Percentiles rank a stretch among this genome's conserved stretches.
Conservation (phyloP, 1,284 basidiomycete species). For the Fomitopsis betulina region DNA sequence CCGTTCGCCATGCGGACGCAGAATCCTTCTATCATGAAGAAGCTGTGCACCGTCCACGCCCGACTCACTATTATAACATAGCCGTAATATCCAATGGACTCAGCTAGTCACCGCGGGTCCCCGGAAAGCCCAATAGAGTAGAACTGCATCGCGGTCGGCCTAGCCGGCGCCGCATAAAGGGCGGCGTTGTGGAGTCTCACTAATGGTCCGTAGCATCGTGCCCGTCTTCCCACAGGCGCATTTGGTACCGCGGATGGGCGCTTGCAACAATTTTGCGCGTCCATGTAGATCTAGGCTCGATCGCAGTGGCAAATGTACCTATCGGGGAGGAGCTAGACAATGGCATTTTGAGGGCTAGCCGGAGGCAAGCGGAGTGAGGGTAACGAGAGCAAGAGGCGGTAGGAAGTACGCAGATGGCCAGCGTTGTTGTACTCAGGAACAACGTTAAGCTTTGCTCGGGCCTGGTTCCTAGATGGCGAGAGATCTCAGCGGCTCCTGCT, state of each 20-base stretch:
- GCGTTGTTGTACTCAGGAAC: too few species aligned
- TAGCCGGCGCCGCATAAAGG: not conserved
- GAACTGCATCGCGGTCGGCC: not conserved
- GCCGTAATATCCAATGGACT: not conserved
- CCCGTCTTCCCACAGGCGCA: not conserved
- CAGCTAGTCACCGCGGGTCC: not conserved
- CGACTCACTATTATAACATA: not conserved
- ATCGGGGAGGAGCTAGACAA: not conserved
- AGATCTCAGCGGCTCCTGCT: too few species aligned
- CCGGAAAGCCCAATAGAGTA: not conserved
- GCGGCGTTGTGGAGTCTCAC: not conserved
- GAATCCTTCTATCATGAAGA: not conserved
- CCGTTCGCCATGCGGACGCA: not conserved
- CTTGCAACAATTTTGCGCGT: not conserved
- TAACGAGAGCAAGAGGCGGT: too few species aligned
- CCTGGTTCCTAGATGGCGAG: too few species aligned
- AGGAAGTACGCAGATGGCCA: too few species aligned
- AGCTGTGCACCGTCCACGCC: not conserved
- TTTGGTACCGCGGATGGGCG: not conserved
- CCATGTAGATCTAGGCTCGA: not conserved
- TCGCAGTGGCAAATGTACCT: not conserved
- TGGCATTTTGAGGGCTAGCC: not conserved
- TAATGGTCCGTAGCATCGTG: not conserved
- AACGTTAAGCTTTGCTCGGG: too few species aligned
- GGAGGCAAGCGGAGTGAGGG: not conserved